These are phyloP conservation scores for Rhododendron kiyosumense DNA, from an alignment of 148 eudicot species.

Conservation along the genomic window DNA sequence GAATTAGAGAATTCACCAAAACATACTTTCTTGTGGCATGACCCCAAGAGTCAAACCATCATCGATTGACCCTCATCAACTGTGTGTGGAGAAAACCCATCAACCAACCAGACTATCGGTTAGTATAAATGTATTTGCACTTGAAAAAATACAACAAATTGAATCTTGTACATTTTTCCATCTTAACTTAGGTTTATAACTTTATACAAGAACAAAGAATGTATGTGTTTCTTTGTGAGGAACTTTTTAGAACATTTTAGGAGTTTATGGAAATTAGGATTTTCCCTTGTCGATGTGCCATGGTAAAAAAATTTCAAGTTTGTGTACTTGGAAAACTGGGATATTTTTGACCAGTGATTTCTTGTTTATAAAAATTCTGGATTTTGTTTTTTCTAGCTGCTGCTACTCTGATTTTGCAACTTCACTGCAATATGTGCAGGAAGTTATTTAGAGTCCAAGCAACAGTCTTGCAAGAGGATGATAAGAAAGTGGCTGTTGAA, in stretches of 20 bases:
- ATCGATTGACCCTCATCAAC: background rate
- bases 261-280: background rate
- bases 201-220: background rate
- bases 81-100: background rate
- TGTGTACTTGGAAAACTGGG: background rate
- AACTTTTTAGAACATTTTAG: background rate
- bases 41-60: too few relatives aligned
- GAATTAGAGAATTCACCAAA: background rate
- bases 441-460: slow-evolving; percentile 42
- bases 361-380: background rate
- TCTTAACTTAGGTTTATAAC: background rate
- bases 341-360: background rate
- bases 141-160: background rate
- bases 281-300: background rate
- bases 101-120: background rate
- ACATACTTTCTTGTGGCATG: background rate
- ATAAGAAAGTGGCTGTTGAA: slow-evolving; percentile 66
- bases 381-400: background rate
- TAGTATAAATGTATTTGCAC: background rate
- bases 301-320: background rate
- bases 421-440: slow-evolving; percentile 13
- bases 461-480: slow-evolving; percentile 65
- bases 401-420: background rate
- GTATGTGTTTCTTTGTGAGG: background rate
- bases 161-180: background rate